A percentile compares a stretch with the other conserved stretches of the same genome.
Conservation (phyloP, 768 basidiomycete species). For the Tylopilus sp. region DNA sequence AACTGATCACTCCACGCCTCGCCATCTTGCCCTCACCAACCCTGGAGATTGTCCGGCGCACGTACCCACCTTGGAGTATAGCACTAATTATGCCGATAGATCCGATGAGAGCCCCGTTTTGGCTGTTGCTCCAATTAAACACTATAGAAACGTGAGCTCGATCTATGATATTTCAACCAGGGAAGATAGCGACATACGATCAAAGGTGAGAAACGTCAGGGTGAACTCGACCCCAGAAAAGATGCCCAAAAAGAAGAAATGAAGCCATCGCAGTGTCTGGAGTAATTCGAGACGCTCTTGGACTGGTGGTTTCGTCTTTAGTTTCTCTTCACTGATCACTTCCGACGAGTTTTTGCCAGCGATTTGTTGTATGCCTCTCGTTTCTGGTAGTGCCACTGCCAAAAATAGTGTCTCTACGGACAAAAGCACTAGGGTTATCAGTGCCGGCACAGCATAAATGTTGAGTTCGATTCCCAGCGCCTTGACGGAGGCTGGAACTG, state of each 20-base stretch:
- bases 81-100: slow-evolving; percentile 91
- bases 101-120: slow-evolving; percentile 81
- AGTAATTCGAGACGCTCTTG: slow-evolving; percentile 57
- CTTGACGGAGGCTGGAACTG: slow-evolving; percentile 58
- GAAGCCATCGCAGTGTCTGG: slow-evolving; percentile 57
- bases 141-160: slow-evolving; percentile 42
- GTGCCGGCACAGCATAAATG: slow-evolving; percentile 87
- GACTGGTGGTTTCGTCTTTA: slow-evolving; percentile 19
- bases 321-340: slow-evolving; percentile 13
- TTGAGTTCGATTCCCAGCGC: slow-evolving; percentile 68
- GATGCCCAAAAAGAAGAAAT: slow-evolving; percentile 82
- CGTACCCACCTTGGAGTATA: slow-evolving; percentile 90
- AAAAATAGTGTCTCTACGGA: slow-evolving; percentile 80
- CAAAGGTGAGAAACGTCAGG: slow-evolving; percentile 90
- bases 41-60: slow-evolving; percentile 73
- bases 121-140: slow-evolving; percentile 84
- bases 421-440: slow-evolving; percentile 76
- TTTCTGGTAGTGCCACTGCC: slow-evolving; percentile 77
- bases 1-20: slow-evolving; percentile 70
- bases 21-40: slow-evolving; percentile 84
- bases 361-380: slow-evolving; percentile 46
- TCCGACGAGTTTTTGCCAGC: slow-evolving; percentile 18
- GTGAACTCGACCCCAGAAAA: slow-evolving; percentile 98
- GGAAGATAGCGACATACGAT: slow-evolving; percentile 49
- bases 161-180: background rate